These are phyloP conservation scores for Fusarium liriodendri DNA, from an alignment of 2,329 filamentous ascomycete genomes.

Conservation along the genomic window DNA sequence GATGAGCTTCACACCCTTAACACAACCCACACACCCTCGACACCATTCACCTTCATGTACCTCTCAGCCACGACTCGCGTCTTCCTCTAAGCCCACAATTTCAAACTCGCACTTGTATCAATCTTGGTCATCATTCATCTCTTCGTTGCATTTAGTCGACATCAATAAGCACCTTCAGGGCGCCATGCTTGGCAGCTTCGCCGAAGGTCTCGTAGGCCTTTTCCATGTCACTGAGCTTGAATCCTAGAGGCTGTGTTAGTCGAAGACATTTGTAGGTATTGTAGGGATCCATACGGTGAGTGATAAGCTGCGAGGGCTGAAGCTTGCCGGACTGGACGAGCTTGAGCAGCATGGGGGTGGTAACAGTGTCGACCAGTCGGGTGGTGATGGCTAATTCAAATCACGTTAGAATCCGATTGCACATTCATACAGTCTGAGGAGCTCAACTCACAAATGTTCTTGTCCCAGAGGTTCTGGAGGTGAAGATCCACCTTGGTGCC, in stretches of 20 bases:
- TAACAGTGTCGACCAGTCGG: slow-evolving; percentile 58
- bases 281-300: slow-evolving; percentile 45
- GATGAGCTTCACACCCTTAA: not conserved
- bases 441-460: slow-evolving; percentile 59
- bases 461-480: slow-evolving; percentile 65
- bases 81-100: not conserved
- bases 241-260: not conserved
- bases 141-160: slow-evolving; percentile 18
- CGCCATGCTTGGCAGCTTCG: slow-evolving; percentile 29
- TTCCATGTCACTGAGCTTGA: slow-evolving; percentile 36
- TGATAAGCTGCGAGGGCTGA: slow-evolving; percentile 56
- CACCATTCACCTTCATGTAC: not conserved
- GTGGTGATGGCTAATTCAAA: slow-evolving; percentile 55
- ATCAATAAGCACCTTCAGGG: slow-evolving; percentile 35
- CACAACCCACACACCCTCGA: not conserved
- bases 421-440: no score
- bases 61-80: not conserved
- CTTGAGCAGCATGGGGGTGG: slow-evolving; percentile 62
- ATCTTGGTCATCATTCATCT: not conserved
- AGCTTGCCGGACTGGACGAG: slow-evolving; percentile 55
- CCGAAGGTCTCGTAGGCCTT: slow-evolving; percentile 35
- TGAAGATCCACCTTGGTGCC: slow-evolving; percentile 63
- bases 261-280: not conserved
- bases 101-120: not conserved
- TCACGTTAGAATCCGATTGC: not conserved